phyloP scores from a whole-genome alignment of 2,329 filamentous ascomycete species.

The Hawksworthiomyces lignivorus region DNA sequence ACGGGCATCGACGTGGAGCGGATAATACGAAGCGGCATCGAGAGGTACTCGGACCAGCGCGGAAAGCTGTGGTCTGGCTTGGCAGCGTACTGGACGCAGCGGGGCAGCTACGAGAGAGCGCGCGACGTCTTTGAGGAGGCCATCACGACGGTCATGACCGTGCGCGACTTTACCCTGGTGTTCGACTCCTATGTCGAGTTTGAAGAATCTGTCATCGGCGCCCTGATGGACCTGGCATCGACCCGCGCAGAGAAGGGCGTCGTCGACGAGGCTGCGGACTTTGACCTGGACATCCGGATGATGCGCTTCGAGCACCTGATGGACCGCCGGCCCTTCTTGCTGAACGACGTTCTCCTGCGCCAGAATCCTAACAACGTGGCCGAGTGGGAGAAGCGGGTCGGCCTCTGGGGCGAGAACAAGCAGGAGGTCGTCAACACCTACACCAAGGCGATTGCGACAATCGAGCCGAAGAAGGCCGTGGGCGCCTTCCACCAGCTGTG shows the following conservation, averaged over 20 bases:
- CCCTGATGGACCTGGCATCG: slow-evolving; percentile 82
- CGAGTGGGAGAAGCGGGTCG: slow-evolving; percentile 97
- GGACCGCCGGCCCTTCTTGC: slow-evolving; percentile 89
- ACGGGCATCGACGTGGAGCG: slow-evolving; percentile 82
- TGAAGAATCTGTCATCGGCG: slow-evolving; percentile 89
- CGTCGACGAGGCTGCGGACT: slow-evolving; percentile 75
- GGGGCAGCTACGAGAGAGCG: slow-evolving; percentile 85
- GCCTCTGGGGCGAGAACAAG: slow-evolving; percentile 89
- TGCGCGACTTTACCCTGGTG: slow-evolving; percentile 91
- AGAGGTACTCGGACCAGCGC: slow-evolving; percentile 84
- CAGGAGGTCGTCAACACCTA: slow-evolving; percentile 89
- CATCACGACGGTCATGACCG: slow-evolving; percentile 96
- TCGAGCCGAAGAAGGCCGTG: slow-evolving; percentile 87
- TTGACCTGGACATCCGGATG: slow-evolving; percentile 94
- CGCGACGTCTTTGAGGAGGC: slow-evolving; percentile 93
- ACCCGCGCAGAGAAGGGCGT: slow-evolving; percentile 69
- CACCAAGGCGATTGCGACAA: slow-evolving; percentile 84
- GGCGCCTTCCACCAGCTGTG: slow-evolving; percentile 93
- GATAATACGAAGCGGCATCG: slow-evolving; percentile 87
- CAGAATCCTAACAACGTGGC: slow-evolving; percentile 95
- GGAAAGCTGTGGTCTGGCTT: slow-evolving; percentile 93
- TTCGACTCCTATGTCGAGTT: slow-evolving; percentile 97
- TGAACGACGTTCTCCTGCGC: slow-evolving; percentile 90
- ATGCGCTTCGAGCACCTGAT: slow-evolving; percentile 97
- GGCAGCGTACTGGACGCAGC: slow-evolving; percentile 93